Evolutionary conservation across 805 yeast genomes (phyloP).

Genomic region (Lipomyces yamadae): DNA sequence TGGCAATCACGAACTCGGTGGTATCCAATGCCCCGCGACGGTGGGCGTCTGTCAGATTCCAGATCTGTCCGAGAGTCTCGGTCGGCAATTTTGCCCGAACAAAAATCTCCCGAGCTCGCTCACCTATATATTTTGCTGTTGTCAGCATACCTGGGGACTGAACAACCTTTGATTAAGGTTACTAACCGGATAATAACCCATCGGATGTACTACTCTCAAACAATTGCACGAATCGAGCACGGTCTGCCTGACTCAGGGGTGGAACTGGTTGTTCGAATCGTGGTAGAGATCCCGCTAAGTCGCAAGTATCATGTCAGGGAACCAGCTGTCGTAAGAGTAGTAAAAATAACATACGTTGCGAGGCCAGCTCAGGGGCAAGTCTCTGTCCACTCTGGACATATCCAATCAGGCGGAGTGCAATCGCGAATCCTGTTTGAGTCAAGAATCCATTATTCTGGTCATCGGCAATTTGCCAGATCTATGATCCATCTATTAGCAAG

Average conservation of each 20-base stretch:
- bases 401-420: constrained; percentile 87
- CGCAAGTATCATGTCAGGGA: constrained; percentile 21
- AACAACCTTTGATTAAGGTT: not conserved
- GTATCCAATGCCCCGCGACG: constrained; percentile 73
- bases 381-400: constrained; percentile 77
- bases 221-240: constrained; percentile 45
- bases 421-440: constrained; percentile 76
- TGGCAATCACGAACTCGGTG: constrained; percentile 84
- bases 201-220: constrained; percentile 28
- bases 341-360: constrained; percentile 43
- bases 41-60: constrained; percentile 83
- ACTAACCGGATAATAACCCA: constrained; percentile 23
- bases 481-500: not conserved
- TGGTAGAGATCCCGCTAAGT: constrained; percentile 65
- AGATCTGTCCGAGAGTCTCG: constrained; percentile 76
- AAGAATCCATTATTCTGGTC: constrained; percentile 83
- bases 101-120: constrained; percentile 82
- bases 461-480: constrained; percentile 93
- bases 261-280: constrained; percentile 54
- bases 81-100: constrained; percentile 86
- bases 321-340: not conserved
- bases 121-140: constrained; percentile 45
- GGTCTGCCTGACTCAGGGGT: constrained; percentile 45
- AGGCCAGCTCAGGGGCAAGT: constrained; percentile 58
- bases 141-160: not conserved